phyloP scores from a whole-genome alignment of 1,284 basidiomycete species.

The Mycena sp. region DNA sequence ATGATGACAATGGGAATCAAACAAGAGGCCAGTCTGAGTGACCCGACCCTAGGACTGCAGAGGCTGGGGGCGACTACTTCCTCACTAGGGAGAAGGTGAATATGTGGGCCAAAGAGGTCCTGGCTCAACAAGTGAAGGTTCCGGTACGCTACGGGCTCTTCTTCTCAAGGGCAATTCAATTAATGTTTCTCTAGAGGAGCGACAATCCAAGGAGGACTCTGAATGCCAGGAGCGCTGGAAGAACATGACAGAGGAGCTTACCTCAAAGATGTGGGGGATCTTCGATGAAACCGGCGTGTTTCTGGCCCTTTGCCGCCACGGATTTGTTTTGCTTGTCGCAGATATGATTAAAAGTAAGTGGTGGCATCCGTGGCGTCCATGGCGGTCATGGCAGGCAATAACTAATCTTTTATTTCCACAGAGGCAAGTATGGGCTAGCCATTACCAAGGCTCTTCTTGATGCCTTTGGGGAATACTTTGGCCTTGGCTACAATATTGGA shows the following conservation, averaged over 20 bases:
- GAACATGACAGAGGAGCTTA: conserved; percentile 29
- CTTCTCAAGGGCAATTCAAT: not conserved
- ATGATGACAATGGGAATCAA: not conserved
- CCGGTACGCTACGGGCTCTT: not conserved
- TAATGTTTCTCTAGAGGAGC: not conserved
- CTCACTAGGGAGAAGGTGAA: conserved; percentile 22
- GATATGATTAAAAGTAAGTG: conserved; percentile 35
- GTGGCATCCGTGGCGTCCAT: not conserved
- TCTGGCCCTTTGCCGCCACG: conserved; percentile 27
- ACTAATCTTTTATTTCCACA: conserved; percentile 11
- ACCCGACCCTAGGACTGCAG: not conserved
- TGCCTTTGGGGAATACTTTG: conserved; percentile 36
- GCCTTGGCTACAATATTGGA: conserved; percentile 33
- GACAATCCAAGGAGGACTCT: conserved; percentile 10
- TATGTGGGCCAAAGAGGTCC: conserved; percentile 17
- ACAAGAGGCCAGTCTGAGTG: not conserved
- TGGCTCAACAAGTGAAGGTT: not conserved
- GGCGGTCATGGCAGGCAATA: not conserved
- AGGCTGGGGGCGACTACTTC: not conserved
- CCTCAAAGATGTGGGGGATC: conserved; percentile 31
- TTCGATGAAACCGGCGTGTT: conserved; percentile 32
- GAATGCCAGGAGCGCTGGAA: conserved; percentile 20
- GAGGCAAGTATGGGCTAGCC: conserved; percentile 47
- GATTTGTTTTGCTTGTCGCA: conserved; percentile 26
- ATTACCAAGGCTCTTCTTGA: conserved; percentile 37